A percentile compares a stretch with the other conserved stretches of the same genome.
phyloP scores from a whole-genome alignment of 2,329 filamentous ascomycete species.

The Ceratocystis albifundus region DNA sequence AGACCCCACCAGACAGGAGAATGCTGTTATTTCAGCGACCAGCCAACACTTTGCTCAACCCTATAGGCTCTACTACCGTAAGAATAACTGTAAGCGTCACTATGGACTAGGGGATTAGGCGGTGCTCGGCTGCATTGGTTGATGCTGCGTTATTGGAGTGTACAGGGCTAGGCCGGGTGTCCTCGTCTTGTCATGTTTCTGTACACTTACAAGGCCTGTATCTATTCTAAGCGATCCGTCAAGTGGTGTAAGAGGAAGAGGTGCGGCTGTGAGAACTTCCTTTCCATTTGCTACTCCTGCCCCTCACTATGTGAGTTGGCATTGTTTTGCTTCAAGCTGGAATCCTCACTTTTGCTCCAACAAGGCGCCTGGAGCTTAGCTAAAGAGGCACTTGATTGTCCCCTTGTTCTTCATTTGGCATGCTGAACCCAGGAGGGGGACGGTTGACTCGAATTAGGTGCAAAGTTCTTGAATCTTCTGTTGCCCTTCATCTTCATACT shows the following conservation, averaged over 20 bases:
- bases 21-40: background rate
- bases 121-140: background rate
- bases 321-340: background rate
- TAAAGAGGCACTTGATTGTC: background rate
- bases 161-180: background rate
- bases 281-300: background rate
- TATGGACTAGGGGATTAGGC: background rate
- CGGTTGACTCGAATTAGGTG: background rate
- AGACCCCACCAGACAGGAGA: background rate
- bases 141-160: background rate
- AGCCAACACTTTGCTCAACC: background rate
- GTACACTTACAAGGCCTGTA: conserved; percentile 4
- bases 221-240: conserved; percentile 11
- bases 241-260: conserved; percentile 4
- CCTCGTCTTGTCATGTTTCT: background rate
- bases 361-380: background rate
- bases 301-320: background rate
- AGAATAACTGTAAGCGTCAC: background rate
- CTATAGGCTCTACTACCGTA: too few relatives aligned
- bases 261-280: background rate
- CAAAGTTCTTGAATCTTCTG: background rate
- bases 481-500: background rate
- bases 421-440: background rate
- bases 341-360: background rate
- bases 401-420: background rate